phyloP scores from a whole-genome alignment of 805 yeast genomes.

The Monosporozyma siamensis region DNA sequence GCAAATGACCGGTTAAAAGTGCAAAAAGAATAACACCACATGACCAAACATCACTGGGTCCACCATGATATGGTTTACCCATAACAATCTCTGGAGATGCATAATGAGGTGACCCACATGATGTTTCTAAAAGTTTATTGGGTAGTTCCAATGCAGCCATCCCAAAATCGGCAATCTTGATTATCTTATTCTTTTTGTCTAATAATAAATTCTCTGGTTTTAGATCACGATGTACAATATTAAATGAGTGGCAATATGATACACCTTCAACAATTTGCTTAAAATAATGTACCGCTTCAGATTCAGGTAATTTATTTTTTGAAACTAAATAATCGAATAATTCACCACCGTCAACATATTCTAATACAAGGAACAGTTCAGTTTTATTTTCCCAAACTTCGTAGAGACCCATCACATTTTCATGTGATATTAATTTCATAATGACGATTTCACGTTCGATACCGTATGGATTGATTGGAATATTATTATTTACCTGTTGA shows the following conservation, averaged over 20 bases:
- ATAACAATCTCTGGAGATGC: constrained; percentile 83
- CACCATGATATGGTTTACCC: constrained; percentile 71
- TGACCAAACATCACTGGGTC: constrained; percentile 82
- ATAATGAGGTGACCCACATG: constrained; percentile 84
- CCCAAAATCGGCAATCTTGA: constrained; percentile 79
- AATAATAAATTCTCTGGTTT: constrained; percentile 72
- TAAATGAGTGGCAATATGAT: constrained; percentile 70
- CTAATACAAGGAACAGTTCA: constrained; percentile 70
- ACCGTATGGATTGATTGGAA: constrained; percentile 58
- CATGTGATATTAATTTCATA: constrained; percentile 90
- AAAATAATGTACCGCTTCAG: constrained; percentile 68
- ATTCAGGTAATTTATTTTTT: constrained; percentile 60
- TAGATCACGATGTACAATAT: constrained; percentile 73
- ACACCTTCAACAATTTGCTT: constrained; percentile 72
- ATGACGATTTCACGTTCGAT: constrained; percentile 95
- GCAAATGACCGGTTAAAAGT: constrained; percentile 67
- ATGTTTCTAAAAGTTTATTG: constrained; percentile 62
- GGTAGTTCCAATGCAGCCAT: constrained; percentile 80
- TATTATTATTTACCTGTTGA: constrained; percentile 8
- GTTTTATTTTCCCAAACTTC: constrained; percentile 98
- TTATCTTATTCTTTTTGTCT: constrained; percentile 52
- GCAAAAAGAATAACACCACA: constrained; percentile 81
- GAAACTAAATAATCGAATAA: constrained; percentile 62
- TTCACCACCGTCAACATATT: constrained; percentile 86
- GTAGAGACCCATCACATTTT: constrained; percentile 84